phyloP scores from a whole-genome alignment of 208 protist genomes.

The Angomonas ambiguus region DNA sequence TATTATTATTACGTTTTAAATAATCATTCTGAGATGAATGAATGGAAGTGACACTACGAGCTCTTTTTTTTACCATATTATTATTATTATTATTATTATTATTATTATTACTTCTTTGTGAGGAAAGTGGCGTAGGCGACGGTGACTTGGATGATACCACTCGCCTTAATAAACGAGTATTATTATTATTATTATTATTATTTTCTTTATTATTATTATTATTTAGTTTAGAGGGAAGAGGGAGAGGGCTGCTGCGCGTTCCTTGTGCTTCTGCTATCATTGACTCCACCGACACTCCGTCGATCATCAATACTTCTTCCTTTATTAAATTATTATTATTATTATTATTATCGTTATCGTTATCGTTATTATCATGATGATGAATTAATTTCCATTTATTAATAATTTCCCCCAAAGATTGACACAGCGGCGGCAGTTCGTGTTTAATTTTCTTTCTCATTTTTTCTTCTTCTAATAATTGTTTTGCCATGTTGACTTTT shows the following conservation, averaged over 20 bases:
- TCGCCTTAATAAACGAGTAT: neutral
- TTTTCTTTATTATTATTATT: neutral
- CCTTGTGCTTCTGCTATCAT: neutral
- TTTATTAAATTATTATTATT: conserved; percentile 1
- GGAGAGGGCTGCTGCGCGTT: too few species aligned
- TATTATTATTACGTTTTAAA: neutral
- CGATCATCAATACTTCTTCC: too few species aligned
- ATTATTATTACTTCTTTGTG: neutral
- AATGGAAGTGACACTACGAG: too few species aligned
- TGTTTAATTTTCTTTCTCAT: neutral
- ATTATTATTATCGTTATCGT: neutral
- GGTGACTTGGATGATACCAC: too few species aligned
- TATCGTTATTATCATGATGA: neutral
- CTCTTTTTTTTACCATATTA: neutral
- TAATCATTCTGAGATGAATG: too few species aligned
- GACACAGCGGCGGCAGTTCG: too few species aligned
- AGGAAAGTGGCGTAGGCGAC: neutral
- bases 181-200: conserved; percentile 2
- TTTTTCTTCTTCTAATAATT: conserved; percentile 1
- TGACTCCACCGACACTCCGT: neutral
- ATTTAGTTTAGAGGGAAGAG: too few species aligned
- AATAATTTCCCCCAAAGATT: too few species aligned
- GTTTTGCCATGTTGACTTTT: neutral
- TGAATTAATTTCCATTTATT: neutral
- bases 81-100: neutral